Percentiles rank a stretch among this genome's conserved stretches.
phyloP scores from a whole-genome alignment of 345 rosid genomes.

The Salix arbutifolia region DNA sequence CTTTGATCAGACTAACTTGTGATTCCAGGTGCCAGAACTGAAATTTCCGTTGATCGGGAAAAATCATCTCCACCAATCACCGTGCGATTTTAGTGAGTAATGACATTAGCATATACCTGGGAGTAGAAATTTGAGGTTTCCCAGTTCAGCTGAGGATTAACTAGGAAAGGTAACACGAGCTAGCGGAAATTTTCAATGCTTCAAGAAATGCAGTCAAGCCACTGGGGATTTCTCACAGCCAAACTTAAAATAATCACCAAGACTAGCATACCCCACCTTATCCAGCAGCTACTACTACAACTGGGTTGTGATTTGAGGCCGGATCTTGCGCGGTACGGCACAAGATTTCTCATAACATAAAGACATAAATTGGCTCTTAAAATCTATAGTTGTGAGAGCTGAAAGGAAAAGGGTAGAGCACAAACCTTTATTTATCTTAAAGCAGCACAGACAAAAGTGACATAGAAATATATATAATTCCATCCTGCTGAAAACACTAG shows the following conservation, averaged over 20 bases:
- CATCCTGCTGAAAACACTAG: conserved; percentile 13
- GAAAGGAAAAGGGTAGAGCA: background rate
- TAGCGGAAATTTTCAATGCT: background rate
- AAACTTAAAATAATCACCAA: background rate
- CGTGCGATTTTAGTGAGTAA: background rate
- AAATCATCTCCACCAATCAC: background rate
- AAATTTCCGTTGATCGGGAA: background rate
- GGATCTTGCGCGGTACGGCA: background rate
- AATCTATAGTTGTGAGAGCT: background rate
- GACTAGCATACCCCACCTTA: background rate
- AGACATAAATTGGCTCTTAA: background rate
- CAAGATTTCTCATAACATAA: background rate
- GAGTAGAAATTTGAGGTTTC: too few relatives aligned
- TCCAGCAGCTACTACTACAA: background rate
- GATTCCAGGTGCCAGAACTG: background rate
- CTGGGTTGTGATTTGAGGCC: background rate
- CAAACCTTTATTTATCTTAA: background rate
- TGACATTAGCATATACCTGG: background rate
- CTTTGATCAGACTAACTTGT: background rate
- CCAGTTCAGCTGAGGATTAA: too few relatives aligned
- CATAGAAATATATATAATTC: conserved; percentile 6
- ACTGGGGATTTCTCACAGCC: background rate
- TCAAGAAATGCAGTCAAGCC: background rate
- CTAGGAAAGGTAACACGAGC: too few relatives aligned
- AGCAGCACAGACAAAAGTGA: background rate